Base-by-base conservation (phyloP, 345 rosid genomes). In the Brassica incana region DNA sequence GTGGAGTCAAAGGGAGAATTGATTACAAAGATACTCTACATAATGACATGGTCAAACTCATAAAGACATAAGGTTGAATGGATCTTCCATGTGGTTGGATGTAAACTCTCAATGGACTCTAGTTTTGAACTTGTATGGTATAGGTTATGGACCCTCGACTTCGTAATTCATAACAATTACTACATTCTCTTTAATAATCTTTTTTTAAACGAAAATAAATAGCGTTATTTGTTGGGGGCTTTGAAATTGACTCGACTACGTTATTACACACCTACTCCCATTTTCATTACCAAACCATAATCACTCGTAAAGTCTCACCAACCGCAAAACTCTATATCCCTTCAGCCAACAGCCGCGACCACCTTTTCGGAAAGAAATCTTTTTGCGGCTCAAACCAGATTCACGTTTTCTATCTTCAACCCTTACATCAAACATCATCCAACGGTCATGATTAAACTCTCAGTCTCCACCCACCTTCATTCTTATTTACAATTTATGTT, bases 311-410 rank as follows among this genome's bases (percentile, higher is more conserved):
- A 38, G 36, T 77, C 62, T 66, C 81, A 78, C 81, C 81, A 78
- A 78, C 73, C 77, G 72, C 77, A 33, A 72, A 78, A 72, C 15
- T 62, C 81, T 14, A 8, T n/a, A 56, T 71, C 48, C 68, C 62
- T 43, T 27, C 9, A 72, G 81, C 81, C 77, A 72, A 54, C 77
- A 66, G 27, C 73, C 67, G 30, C 72, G 77, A 78, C 81, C 62
- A 65, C 81, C 50, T 72, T 78, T 72, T 48, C 27, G 23, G 2
- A 15, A 52, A 65, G 12, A 11, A 1, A 32, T 5, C 6, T 60
- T n/a, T 72, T 65, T 78, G 77, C 61, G 68, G 50, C 78, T 59
- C 20, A 73, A 59, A 43, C 78, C 69, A 73, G 60, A 67, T 48
- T 65, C 71, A 74, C 75, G 71, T 50, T 74, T 62, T 50, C 27